These are phyloP conservation scores for Globisporangium radiosum DNA, from an alignment of 352 stramenopile genomes.

Conservation along the genomic window DNA sequence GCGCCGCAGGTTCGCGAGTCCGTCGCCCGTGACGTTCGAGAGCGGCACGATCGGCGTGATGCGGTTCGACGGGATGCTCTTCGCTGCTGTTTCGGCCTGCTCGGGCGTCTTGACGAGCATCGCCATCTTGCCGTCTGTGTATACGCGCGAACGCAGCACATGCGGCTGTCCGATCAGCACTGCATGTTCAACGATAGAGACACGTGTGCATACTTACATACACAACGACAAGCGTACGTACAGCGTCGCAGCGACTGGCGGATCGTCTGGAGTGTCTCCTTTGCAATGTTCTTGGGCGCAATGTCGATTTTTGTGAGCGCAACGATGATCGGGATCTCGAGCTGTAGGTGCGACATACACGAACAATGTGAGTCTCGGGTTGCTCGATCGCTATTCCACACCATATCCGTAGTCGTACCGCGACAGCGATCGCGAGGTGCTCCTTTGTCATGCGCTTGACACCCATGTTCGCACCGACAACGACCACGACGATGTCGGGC, in stretches of 20 bases:
- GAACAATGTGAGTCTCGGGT: no score
- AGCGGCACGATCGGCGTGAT: constrained; percentile 96
- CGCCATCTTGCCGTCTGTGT: constrained; percentile 86
- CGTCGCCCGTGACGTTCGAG: constrained; percentile 97
- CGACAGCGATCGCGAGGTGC: constrained; percentile 89
- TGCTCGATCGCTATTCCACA: no score
- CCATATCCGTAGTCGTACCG: constrained; percentile 21
- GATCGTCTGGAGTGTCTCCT: constrained; percentile 88
- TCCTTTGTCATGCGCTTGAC: constrained; percentile 94
- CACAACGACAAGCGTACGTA: constrained; percentile 11
- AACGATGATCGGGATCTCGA: constrained; percentile 92
- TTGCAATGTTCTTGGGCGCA: constrained; percentile 88
- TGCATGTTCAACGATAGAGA: neutral
- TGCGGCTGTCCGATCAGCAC: neutral
- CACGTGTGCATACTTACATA: neutral
- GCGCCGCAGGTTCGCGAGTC: constrained; percentile 67
- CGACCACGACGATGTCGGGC: constrained; percentile 93
- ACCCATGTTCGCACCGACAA: constrained; percentile 92
- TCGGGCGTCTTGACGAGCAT: constrained; percentile 89
- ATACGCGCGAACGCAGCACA: no score
- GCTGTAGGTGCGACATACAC: constrained; percentile 17
- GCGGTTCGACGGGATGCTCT: constrained; percentile 86
- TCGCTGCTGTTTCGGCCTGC: constrained; percentile 82
- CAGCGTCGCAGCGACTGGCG: constrained; percentile 82
- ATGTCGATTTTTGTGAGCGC: constrained; percentile 94